Evolutionary conservation across 1,139 yeast species (phyloP).

Genomic region (Suhomyces coccinellae): DNA sequence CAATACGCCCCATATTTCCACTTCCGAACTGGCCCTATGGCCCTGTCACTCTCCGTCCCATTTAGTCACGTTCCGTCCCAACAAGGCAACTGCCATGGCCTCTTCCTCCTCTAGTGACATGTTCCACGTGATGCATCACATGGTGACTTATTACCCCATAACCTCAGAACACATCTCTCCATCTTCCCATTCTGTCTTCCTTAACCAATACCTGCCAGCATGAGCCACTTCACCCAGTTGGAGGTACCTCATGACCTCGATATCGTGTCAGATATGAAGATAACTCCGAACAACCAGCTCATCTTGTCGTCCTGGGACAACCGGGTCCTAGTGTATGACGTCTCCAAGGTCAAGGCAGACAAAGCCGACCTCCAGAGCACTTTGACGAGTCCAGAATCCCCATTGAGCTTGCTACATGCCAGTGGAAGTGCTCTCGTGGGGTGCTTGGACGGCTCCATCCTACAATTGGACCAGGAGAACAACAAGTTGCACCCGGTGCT

Average conservation of each 20-base stretch:
- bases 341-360: constrained; percentile 9
- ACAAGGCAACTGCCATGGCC: too few relatives aligned
- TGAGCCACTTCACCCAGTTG: constrained; percentile 10
- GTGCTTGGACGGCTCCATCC: constrained; percentile 42
- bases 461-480: constrained; percentile 46
- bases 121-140: too few relatives aligned
- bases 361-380: constrained; percentile 5
- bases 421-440: constrained; percentile 34
- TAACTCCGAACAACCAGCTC: constrained; percentile 33
- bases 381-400: constrained; percentile 12
- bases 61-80: too few relatives aligned
- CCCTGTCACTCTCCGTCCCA: too few relatives aligned
- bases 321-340: constrained; percentile 36
- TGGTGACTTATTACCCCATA: background rate
- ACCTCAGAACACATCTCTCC: background rate
- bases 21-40: too few relatives aligned
- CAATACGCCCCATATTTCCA: too few relatives aligned
- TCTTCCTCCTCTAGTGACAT: too few relatives aligned
- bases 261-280: constrained; percentile 18
- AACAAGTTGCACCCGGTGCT: constrained; percentile 21
- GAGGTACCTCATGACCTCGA: constrained; percentile 26
- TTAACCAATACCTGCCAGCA: background rate
- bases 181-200: background rate
- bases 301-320: constrained; percentile 47
- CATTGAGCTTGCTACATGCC: constrained; percentile 13